A percentile compares a stretch with the other conserved stretches of the same genome.
Evolutionary conservation across 441 rosid genomes (phyloP).

Genomic region (Oxalis stricta): DNA sequence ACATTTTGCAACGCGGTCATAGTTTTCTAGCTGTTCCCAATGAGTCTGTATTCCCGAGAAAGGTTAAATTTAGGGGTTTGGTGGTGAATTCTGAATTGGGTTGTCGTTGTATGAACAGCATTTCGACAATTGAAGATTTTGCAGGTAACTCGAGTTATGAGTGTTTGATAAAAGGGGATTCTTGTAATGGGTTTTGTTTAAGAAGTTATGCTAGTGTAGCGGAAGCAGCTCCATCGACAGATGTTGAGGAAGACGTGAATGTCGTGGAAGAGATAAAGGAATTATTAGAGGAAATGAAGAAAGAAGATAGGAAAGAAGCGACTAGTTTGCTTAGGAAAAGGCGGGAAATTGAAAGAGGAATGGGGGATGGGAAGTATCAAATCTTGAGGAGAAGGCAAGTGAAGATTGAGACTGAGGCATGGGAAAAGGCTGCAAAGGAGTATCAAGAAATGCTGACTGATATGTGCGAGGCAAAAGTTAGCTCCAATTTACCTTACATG

Average conservation of each 20-base stretch:
- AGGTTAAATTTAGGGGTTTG: constrained; percentile 11
- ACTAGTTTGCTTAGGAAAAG: constrained; percentile 10
- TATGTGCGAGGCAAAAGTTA: constrained; percentile 89
- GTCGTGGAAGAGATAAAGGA: constrained; percentile 52
- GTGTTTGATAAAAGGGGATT: constrained; percentile 13
- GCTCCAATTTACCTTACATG: constrained; percentile 82
- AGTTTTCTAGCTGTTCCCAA: constrained; percentile 20
- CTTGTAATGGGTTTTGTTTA: constrained; percentile 25
- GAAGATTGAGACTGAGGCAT: constrained; percentile 86
- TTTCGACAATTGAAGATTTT: constrained; percentile 17
- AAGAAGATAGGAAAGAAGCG: constrained; percentile 25
- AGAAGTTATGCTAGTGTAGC: constrained; percentile 65
- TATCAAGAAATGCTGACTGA: constrained; percentile 66
- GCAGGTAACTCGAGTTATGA: constrained; percentile 19
- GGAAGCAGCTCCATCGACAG: constrained; percentile 71
- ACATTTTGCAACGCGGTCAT: constrained; percentile 13
- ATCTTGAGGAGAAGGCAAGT: constrained; percentile 59
- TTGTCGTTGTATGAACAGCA: constrained; percentile 15
- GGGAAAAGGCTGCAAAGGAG: constrained; percentile 83
- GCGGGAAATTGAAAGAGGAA: constrained; percentile 22
- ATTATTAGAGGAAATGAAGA: constrained; percentile 46
- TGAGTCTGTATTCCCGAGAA: constrained; percentile 9
- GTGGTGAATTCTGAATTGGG: constrained; percentile 21
- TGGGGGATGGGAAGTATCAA: constrained; percentile 30
- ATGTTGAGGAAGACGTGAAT: constrained; percentile 52